Conservation (phyloP, 2,329 filamentous ascomycete species). For the Monosporascus sp. region DNA sequence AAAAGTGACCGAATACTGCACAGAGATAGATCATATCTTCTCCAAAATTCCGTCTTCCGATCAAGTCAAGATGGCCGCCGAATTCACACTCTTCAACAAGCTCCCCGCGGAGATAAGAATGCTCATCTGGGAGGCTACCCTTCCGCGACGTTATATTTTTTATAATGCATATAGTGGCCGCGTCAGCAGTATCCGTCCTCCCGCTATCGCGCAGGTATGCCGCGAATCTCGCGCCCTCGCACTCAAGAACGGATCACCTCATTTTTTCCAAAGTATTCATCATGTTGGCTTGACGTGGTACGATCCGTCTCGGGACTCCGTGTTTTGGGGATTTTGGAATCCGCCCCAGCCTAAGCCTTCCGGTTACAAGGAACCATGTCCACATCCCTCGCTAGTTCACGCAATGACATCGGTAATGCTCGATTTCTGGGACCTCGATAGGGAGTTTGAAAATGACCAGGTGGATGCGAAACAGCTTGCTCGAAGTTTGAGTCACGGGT, state of each 20-base stretch:
- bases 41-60: no score
- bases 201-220: neutral
- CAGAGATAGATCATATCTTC: no score
- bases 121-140: conserved; percentile 1
- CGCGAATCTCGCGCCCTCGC: neutral
- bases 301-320: neutral
- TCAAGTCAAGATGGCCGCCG: no score
- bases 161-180: neutral
- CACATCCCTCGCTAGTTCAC: no score
- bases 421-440: no score
- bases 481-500: no score
- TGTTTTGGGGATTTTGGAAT: neutral
- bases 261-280: fast-evolving
- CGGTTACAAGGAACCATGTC: no score
- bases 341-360: fast-evolving
- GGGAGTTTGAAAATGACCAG: no score
- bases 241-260: neutral
- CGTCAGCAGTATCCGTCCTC: neutral
- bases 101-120: neutral
- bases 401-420: no score
- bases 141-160: neutral
- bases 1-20: no score
- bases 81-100: neutral
- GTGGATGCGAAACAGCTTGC: no score
- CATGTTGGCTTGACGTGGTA: neutral